These are phyloP conservation scores for Carex myosuroides DNA, from an alignment of 176 grass and related monocot genomes.

Conservation along the genomic window DNA sequence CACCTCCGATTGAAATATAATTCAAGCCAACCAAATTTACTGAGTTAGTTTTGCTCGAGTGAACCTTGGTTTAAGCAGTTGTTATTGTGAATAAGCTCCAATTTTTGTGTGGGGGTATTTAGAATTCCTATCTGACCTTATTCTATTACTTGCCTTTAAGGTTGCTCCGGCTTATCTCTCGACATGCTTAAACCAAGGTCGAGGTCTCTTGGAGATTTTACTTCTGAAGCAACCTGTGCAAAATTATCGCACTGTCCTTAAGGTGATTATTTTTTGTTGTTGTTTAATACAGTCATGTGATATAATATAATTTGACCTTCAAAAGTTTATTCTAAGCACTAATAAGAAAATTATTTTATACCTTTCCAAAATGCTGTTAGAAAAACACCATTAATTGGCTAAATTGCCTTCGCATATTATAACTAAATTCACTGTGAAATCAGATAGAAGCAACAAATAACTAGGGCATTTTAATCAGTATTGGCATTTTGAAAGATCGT, in stretches of 20 bases:
- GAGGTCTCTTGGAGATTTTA: conserved; percentile 81
- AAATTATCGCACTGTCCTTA: conserved; percentile 61
- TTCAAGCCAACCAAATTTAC: not conserved
- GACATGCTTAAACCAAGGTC: conserved; percentile 79
- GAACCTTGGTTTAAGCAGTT: not conserved
- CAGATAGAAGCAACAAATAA: not conserved
- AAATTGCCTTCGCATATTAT: not conserved
- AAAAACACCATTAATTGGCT: not conserved
- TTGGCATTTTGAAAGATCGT: not conserved
- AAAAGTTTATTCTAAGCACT: conserved; percentile 18
- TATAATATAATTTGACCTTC: not conserved
- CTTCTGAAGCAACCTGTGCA: conserved; percentile 77
- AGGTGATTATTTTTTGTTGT: conserved; percentile 39
- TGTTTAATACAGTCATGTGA: conserved; percentile 17
- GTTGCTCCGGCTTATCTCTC: conserved; percentile 90
- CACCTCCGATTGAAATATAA: not conserved
- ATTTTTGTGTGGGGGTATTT: not conserved
- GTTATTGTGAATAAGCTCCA: not conserved
- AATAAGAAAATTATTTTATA: not conserved
- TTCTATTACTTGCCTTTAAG: conserved; percentile 48
- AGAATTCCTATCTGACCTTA: not conserved
- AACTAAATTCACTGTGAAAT: not conserved
- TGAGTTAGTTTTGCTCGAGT: not conserved
- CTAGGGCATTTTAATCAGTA: not conserved
- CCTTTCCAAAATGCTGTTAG: not conserved